These are phyloP conservation scores for Thalassiosira hispida DNA, from an alignment of 352 stramenopile genomes.

Conservation along the genomic window DNA sequence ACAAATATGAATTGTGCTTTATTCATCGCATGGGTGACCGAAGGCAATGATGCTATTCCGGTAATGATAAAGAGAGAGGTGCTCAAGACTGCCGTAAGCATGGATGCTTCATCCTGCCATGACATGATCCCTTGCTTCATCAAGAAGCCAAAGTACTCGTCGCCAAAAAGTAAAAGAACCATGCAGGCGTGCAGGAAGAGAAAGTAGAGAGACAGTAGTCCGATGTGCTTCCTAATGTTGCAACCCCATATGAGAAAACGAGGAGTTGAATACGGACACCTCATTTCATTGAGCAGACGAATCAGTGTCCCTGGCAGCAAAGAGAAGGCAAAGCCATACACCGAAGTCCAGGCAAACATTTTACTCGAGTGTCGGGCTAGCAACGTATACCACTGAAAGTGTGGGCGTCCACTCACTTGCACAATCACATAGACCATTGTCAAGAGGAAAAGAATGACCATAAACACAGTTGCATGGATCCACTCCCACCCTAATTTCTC, in stretches of 20 bases:
- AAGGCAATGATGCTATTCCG: constrained; percentile 36
- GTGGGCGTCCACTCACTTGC: constrained; percentile 16
- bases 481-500: constrained; percentile 29
- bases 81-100: constrained; percentile 26
- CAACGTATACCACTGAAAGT: constrained; percentile 36
- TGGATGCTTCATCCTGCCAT: constrained; percentile 29
- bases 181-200: constrained; percentile 28
- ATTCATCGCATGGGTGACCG: constrained; percentile 34
- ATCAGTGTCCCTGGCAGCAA: constrained; percentile 28
- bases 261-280: background rate
- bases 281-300: constrained; percentile 13
- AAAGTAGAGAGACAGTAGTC: constrained; percentile 37
- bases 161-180: constrained; percentile 28
- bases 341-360: constrained; percentile 36
- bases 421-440: constrained; percentile 24
- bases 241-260: constrained; percentile 10
- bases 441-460: constrained; percentile 29
- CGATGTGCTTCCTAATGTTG: constrained; percentile 44
- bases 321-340: constrained; percentile 42
- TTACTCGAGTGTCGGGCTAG: constrained; percentile 23
- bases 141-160: constrained; percentile 29
- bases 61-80: constrained; percentile 30
- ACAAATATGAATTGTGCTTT: constrained; percentile 36
- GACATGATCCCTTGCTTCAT: constrained; percentile 9
- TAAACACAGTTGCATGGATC: constrained; percentile 29